Evolutionary conservation across 2,329 filamentous ascomycete genomes (phyloP).

Genomic region (Kalmusia sp.): DNA sequence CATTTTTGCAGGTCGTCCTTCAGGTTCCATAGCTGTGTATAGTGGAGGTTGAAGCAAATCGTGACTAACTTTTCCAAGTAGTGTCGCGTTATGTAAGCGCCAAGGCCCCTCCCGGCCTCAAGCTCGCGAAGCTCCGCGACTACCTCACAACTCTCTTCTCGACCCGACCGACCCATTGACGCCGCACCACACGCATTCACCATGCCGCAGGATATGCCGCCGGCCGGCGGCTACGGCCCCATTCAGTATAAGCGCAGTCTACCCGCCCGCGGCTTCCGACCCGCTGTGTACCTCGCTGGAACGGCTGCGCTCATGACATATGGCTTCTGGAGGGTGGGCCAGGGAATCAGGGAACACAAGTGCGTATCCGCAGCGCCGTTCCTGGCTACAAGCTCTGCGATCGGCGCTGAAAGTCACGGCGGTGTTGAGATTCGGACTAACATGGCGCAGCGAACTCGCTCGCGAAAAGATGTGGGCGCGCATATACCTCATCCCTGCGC

Average conservation of each 20-base stretch:
- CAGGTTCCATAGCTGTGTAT: constrained; percentile 57
- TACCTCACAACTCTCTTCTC: constrained; percentile 36
- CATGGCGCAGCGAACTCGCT: constrained; percentile 76
- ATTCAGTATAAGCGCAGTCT: constrained; percentile 99
- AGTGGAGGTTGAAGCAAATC: background rate
- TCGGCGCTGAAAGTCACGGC: background rate
- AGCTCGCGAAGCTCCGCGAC: constrained; percentile 22
- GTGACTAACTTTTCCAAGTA: constrained; percentile 32
- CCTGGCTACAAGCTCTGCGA: no score
- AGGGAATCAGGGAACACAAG: constrained; percentile 91
- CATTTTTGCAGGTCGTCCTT: constrained; percentile 63
- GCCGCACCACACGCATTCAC: constrained; percentile 48
- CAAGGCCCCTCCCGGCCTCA: constrained; percentile 30
- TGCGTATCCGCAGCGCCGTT: constrained; percentile 58
- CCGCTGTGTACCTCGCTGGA: constrained; percentile 77
- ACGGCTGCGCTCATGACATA: constrained; percentile 82
- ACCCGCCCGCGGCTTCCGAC: constrained; percentile 87
- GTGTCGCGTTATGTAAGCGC: constrained; percentile 28
- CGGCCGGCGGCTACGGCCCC: constrained; percentile 89
- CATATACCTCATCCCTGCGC: constrained; percentile 89
- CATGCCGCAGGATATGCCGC: constrained; percentile 99
- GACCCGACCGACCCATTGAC: constrained; percentile 33
- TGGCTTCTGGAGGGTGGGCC: constrained; percentile 86
- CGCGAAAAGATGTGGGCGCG: constrained; percentile 99
- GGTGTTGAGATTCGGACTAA: constrained; percentile 21